phyloP scores from a whole-genome alignment of 257 asterid species.

The Solanum paucissectum region DNA sequence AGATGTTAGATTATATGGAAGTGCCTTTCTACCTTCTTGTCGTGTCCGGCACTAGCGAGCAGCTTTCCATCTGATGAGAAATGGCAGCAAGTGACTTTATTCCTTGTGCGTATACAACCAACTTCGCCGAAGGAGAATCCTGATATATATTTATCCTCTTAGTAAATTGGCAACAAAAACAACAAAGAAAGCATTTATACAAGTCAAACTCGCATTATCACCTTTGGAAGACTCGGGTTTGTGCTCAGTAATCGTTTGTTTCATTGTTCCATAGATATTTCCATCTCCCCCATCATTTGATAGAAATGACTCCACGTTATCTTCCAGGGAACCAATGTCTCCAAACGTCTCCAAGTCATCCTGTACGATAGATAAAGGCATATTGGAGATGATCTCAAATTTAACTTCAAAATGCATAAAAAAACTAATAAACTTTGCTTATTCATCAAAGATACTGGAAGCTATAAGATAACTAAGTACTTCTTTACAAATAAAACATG shows the following conservation, averaged over 20 bases:
- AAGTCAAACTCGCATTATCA: conserved; percentile 8
- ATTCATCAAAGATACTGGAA: background rate
- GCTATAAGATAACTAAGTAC: background rate
- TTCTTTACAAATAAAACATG: background rate
- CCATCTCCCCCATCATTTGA: conserved; percentile 91
- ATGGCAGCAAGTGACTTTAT: conserved; percentile 89
- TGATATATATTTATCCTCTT: conserved; percentile 3
- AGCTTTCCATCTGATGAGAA: conserved; percentile 96
- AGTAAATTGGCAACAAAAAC: background rate
- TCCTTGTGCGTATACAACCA: conserved; percentile 82
- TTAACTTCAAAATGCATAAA: background rate
- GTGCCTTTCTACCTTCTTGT: conserved; percentile 54
- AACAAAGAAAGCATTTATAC: background rate
- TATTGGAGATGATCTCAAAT: background rate
- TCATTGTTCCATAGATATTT: conserved; percentile 64
- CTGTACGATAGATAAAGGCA: conserved; percentile 25
- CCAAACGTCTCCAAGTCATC: conserved; percentile 91
- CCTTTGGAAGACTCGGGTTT: conserved; percentile 76
- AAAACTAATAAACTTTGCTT: background rate
- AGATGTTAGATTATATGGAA: background rate
- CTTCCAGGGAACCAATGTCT: conserved; percentile 85
- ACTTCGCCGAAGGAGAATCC: conserved; percentile 70
- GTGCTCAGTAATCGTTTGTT: conserved; percentile 48
- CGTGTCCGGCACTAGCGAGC: conserved; percentile 96
- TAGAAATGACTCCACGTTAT: conserved; percentile 86